phyloP scores from a whole-genome alignment of 1,284 basidiomycete genomes.

The Leccinum ponderosum region DNA sequence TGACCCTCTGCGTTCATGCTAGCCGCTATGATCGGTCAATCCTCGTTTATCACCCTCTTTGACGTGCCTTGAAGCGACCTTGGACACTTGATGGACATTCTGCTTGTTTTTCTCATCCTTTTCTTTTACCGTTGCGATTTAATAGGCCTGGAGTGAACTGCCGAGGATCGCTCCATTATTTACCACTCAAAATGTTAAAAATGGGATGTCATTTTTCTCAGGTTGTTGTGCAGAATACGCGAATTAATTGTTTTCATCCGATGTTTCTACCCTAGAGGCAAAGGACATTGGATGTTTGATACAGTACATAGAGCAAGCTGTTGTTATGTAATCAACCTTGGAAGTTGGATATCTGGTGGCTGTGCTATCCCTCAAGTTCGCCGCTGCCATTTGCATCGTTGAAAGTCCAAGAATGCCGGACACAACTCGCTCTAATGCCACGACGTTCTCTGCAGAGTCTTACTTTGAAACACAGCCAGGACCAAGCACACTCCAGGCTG shows the following conservation, averaged over 20 bases:
- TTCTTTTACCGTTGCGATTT: neutral
- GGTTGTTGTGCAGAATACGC: neutral
- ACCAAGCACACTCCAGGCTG: constrained; percentile 67
- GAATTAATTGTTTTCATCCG: neutral
- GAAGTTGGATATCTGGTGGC: neutral
- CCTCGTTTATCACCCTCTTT: neutral
- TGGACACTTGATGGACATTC: neutral
- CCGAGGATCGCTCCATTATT: neutral
- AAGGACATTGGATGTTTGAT: neutral
- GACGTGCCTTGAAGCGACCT: neutral
- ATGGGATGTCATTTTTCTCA: neutral
- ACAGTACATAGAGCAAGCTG: no score
- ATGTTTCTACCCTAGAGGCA: neutral
- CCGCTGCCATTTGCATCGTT: neutral
- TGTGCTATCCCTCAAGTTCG: neutral
- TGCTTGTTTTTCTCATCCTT: neutral
- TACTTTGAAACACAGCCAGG: constrained; percentile 87
- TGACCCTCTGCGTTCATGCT: neutral
- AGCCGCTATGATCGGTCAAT: neutral
- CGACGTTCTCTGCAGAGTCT: constrained; percentile 74
- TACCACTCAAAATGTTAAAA: neutral
- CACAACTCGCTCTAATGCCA: constrained; percentile 12
- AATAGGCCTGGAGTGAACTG: neutral
- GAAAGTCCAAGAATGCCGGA: constrained; percentile 14
- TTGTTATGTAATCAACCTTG: no score